Evolutionary conservation across 2,329 filamentous ascomycete genomes (phyloP).

Genomic region (Lachnellula willkommii): DNA sequence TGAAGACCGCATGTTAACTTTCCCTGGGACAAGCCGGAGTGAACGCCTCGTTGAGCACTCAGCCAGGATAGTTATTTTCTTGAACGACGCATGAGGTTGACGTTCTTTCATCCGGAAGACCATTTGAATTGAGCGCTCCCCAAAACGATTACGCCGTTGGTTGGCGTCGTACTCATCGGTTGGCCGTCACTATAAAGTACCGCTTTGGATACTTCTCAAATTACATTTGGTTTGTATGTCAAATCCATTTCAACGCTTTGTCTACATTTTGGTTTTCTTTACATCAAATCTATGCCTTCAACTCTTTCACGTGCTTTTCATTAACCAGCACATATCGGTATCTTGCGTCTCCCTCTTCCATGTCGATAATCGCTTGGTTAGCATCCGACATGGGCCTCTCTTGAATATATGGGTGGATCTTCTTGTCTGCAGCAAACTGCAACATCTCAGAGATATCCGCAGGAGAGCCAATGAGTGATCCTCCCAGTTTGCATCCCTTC

Average conservation of each 20-base stretch:
- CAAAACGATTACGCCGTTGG: no score
- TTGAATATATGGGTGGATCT: conserved; percentile 53
- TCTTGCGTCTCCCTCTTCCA: conserved; percentile 50
- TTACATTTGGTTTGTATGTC: background rate
- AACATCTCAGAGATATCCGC: conserved; percentile 58
- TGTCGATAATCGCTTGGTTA: conserved; percentile 52
- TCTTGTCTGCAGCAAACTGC: conserved; percentile 52
- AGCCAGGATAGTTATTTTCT: no score
- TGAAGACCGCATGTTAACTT: no score
- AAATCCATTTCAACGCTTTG: conserved; percentile 1
- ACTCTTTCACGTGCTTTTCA: conserved; percentile 28
- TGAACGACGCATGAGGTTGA: no score
- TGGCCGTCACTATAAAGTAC: no score
- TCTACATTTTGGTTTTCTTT: conserved; percentile 23
- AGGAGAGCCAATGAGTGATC: conserved; percentile 35
- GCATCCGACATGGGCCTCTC: conserved; percentile 51
- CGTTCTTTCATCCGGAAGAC: no score
- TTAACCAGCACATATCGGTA: conserved; percentile 46
- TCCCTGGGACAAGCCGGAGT: no score
- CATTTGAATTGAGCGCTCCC: no score
- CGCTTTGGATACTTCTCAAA: background rate
- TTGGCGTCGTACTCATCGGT: no score
- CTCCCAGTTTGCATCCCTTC: conserved; percentile 47
- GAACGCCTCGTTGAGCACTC: no score
- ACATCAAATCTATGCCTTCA: background rate